phyloP scores from a whole-genome alignment of 352 stramenopile genomes.

The Phytophthora quininea region DNA sequence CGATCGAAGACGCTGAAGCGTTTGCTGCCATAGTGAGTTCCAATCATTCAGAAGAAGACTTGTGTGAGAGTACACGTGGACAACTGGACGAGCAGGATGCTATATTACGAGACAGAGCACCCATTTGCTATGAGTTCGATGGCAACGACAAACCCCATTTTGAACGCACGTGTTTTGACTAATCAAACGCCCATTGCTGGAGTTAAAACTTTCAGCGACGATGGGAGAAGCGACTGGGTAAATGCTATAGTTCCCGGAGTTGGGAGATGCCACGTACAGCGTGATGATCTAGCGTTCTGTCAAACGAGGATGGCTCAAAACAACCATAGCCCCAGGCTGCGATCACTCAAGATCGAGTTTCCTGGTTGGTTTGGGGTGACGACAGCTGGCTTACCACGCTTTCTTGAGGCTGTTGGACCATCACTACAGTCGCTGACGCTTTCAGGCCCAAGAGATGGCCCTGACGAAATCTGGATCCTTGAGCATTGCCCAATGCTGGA shows the following conservation, averaged over 20 bases:
- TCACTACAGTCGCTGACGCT: neutral
- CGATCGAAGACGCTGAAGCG: neutral
- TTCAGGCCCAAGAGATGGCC: neutral
- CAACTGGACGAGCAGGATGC: neutral
- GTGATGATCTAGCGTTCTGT: neutral
- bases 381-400: neutral
- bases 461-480: neutral
- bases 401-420: neutral
- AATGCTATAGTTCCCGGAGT: neutral
- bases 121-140: neutral
- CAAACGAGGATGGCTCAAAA: neutral
- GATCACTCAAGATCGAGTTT: neutral
- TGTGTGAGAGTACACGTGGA: neutral
- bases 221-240: neutral
- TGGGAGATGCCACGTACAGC: neutral
- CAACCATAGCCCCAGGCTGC: neutral
- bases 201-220: neutral
- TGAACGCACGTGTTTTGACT: neutral
- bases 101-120: neutral
- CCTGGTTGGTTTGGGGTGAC: neutral
- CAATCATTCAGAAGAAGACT: neutral
- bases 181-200: neutral
- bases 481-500: neutral
- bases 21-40: neutral
- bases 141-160: neutral